These are phyloP conservation scores for Acanthamoeba royreba DNA, from an alignment of 208 protist species.

Conservation along the genomic window DNA sequence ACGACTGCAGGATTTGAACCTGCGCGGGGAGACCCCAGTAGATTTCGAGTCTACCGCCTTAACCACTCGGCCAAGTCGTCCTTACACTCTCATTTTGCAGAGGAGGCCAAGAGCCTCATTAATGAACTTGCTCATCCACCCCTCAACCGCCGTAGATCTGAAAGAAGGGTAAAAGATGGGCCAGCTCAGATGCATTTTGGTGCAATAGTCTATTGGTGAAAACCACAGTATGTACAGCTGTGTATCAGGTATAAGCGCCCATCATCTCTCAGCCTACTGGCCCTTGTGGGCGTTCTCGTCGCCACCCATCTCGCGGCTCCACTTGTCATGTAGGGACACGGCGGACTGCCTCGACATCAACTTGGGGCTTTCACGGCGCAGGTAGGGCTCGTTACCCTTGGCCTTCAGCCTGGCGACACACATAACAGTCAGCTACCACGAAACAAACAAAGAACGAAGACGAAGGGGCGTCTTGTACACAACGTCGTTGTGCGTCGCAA, in stretches of 20 bases:
- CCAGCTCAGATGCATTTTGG: too few species aligned
- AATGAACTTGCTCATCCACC: too few species aligned
- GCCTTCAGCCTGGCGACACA: neutral
- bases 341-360: neutral
- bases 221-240: neutral
- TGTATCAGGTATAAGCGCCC: too few species aligned
- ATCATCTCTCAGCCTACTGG: too few species aligned
- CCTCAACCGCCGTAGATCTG: too few species aligned
- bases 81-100: too few species aligned
- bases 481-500: conserved; percentile 9
- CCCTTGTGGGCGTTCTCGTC: neutral
- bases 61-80: neutral
- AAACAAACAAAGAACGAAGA: too few species aligned
- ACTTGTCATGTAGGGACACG: neutral
- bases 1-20: too few species aligned
- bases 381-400: neutral
- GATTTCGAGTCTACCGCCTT: neutral
- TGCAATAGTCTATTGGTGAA: too few species aligned
- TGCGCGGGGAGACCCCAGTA: too few species aligned
- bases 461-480: neutral
- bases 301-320: neutral
- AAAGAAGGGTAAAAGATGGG: too few species aligned
- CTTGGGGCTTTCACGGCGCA: neutral
- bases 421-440: neutral
- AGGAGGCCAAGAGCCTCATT: too few species aligned